phyloP scores from a whole-genome alignment of 163 green algal genomes.

The Smithsoniella earleae region DNA sequence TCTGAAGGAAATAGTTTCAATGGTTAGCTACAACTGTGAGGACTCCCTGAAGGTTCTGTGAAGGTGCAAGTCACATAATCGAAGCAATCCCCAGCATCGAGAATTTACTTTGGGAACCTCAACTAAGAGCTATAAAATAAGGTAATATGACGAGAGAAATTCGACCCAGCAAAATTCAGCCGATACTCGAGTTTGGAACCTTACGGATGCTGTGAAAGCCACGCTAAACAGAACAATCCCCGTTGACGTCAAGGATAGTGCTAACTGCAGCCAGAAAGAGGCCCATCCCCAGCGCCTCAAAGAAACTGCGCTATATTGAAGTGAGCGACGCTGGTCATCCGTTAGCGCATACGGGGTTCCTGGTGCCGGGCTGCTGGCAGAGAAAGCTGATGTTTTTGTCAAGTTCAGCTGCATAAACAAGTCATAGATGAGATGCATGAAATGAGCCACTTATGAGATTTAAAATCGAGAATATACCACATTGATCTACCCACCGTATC shows the following conservation, averaged over 20 bases:
- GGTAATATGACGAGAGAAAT: no score
- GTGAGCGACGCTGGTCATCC: constrained; percentile 16
- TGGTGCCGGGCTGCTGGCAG: no score
- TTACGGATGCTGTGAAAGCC: constrained; percentile 62
- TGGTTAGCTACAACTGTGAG: not conserved
- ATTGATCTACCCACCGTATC: no score
- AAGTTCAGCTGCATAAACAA: no score
- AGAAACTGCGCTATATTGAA: constrained; percentile 33
- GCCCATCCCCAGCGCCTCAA: constrained; percentile 68
- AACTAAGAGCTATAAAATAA: not conserved
- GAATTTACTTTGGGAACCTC: constrained; percentile 1
- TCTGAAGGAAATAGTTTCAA: constrained; percentile 44
- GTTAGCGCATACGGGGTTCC: constrained; percentile 20
- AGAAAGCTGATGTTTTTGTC: no score
- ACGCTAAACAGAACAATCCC: constrained; percentile 85
- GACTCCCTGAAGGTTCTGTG: not conserved
- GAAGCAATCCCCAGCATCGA: not conserved
- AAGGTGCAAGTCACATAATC: not conserved
- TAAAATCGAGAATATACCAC: no score
- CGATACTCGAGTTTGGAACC: no score
- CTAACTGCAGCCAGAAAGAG: constrained; percentile 81
- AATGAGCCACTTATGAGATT: no score
- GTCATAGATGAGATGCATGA: no score
- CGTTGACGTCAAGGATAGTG: constrained; percentile 64
- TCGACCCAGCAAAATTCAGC: no score